Base-by-base conservation (phyloP, 352 stramenopile species). In the Phytophthora hybrid region DNA sequence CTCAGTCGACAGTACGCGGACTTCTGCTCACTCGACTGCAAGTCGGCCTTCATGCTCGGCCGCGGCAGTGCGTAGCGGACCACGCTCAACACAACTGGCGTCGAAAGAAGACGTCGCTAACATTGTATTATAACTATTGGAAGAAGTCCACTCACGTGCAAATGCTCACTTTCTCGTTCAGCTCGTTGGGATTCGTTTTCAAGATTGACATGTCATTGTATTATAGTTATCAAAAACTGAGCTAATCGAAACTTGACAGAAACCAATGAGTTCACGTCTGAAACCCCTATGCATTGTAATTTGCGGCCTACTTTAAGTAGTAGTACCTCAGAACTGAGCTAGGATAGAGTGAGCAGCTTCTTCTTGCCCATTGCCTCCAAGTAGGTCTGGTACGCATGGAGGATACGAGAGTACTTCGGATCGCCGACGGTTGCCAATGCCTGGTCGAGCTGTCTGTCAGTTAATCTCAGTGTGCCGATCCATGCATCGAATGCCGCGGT, bases 1-100 rank as follows among this genome's bases (percentile, higher is more conserved):
- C 62, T 77, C 52, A 81, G 66, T 63, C 62, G 66, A 14, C 70
- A 77, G 58, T 80, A 78, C 41, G 55, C 65, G 1, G 71, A 73
- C 14, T 84, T 80, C 44, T 86, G 79, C 47, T 86, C 76, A 41
- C 68, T 82, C 9, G 76, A 82, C 68, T 86, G 79, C 74, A 86
- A 83, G 63, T 81, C 76, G 4, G 74, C 76, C 2, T 78, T 74
- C 66, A 76, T 80, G 64, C 57, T 86, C 8, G 74, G 74, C 7
- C 64, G n/a, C 16, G 52, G 51, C 31, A 67, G 32, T 49, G 41
- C 60, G 6, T 80, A 77, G 58, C 19, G 2, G 47, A 39, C 19
- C 37, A 26, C 8, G 23, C 13, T 19, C 37, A 14, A 44, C 37
- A 44, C 11, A 44, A 44, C 11, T 44, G 37, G 37, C 31, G 55